Percentiles rank a stretch among this genome's conserved stretches.
These are phyloP conservation scores for Monosporascus sp. DNA, from an alignment of 2,329 filamentous ascomycete genomes.

Conservation along the genomic window DNA sequence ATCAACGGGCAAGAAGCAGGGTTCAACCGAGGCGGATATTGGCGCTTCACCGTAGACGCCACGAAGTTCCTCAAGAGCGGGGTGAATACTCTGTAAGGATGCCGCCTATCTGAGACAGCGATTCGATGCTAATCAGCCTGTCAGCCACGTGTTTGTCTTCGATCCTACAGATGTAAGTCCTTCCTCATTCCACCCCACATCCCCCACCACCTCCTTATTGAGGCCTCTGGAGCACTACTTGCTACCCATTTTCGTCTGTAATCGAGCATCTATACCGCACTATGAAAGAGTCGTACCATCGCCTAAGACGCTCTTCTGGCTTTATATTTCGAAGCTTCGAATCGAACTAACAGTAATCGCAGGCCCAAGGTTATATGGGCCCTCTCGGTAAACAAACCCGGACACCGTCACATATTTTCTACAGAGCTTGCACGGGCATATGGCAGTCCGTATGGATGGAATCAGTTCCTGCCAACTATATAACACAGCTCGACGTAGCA, in stretches of 20 bases:
- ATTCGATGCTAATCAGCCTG: not conserved
- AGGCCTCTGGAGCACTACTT: not conserved
- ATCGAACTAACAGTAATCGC: not conserved
- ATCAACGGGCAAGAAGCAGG: conserved; percentile 50
- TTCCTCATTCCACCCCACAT: not conserved
- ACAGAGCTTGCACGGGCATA: conserved; percentile 67
- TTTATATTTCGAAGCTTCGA: not conserved
- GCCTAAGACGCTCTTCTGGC: not conserved
- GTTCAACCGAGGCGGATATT: conserved; percentile 56
- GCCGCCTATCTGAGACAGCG: not conserved
- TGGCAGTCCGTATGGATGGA: conserved; percentile 72
- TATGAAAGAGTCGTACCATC: too few species aligned
- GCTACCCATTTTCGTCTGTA: too few species aligned
- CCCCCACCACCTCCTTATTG: not conserved
- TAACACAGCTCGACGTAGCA: conserved; percentile 53
- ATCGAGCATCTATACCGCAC: too few species aligned
- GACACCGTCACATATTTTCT: conserved; percentile 59
- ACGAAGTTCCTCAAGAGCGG: conserved; percentile 40
- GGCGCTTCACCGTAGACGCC: conserved; percentile 54
- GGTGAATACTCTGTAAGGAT: conserved; percentile 49
- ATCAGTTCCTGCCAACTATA: conserved; percentile 50
- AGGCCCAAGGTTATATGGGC: conserved; percentile 38
- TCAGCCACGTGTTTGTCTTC: conserved; percentile 57
- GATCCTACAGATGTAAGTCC: conserved; percentile 55
- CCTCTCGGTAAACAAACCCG: conserved; percentile 62